A percentile compares a stretch with the other conserved stretches of the same genome.
phyloP scores from a whole-genome alignment of 2,329 filamentous ascomycete genomes.

The Colletotrichum ledebouriae region DNA sequence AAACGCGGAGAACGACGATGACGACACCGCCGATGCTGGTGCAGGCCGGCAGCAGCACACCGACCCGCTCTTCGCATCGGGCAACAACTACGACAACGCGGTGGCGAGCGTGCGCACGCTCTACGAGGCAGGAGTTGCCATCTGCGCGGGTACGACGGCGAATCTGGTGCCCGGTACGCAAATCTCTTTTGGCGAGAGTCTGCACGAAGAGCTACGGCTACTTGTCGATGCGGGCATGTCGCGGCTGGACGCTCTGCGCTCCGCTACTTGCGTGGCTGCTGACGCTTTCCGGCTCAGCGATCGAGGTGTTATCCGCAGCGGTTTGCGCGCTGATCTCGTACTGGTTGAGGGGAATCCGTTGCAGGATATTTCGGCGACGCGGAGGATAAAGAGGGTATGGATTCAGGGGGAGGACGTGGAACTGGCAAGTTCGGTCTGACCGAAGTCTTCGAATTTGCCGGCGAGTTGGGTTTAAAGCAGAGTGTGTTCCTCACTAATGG shows the following conservation, averaged over 20 bases:
- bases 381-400: conserved; percentile 47
- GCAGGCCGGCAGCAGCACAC: background rate
- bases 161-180: conserved; percentile 35
- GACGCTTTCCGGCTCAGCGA: conserved; percentile 45
- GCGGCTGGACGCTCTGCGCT: conserved; percentile 42
- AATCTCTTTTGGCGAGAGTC: conserved; percentile 42
- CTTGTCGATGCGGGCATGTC: conserved; percentile 44
- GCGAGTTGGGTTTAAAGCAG: background rate
- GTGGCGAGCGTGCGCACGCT: conserved; percentile 46
- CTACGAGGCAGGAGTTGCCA: conserved; percentile 47
- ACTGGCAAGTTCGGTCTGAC: background rate
- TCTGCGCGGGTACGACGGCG: conserved; percentile 52
- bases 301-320: conserved; percentile 46
- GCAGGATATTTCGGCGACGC: conserved; percentile 47
- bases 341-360: conserved; percentile 49
- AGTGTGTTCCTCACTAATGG: too few relatives aligned
- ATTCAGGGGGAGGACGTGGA: conserved; percentile 45
- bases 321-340: conserved; percentile 49
- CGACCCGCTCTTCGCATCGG: background rate
- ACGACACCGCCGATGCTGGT: background rate
- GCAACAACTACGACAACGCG: conserved; percentile 45
- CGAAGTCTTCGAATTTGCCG: background rate
- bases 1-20: background rate
- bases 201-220: conserved; percentile 46
- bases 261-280: conserved; percentile 44